These are phyloP conservation scores for Nicotiana obtusifolia DNA, from an alignment of 257 asterid genomes.

Conservation along the genomic window DNA sequence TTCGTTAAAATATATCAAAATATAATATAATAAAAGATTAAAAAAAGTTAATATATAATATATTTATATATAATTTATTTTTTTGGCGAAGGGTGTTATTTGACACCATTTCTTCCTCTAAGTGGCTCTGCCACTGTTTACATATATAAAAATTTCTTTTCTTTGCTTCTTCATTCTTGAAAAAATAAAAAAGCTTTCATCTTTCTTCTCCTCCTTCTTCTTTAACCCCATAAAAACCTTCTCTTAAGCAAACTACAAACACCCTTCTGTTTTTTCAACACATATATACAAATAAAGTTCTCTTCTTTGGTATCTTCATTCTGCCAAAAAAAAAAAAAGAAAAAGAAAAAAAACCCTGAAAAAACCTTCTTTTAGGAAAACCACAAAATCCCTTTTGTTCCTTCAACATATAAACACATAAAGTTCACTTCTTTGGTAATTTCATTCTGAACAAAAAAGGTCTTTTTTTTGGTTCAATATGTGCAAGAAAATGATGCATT, in stretches of 20 bases:
- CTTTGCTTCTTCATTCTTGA: not conserved
- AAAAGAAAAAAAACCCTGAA: no score
- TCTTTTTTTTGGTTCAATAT: not conserved
- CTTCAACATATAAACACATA: not conserved
- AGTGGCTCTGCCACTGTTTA: no score
- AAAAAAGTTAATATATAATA: no score
- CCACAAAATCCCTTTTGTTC: not conserved
- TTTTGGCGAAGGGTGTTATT: no score
- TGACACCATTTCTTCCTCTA: no score
- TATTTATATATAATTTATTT: no score
- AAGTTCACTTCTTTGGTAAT: not conserved
- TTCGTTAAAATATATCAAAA: no score
- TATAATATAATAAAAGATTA: no score
- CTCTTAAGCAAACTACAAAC: not conserved
- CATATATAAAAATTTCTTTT: not conserved
- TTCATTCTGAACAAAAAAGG: not conserved
- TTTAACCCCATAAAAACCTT: not conserved
- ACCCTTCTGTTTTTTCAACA: not conserved
- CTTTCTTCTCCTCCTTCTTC: not conserved
- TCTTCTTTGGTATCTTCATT: not conserved
- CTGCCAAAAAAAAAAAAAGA: not conserved
- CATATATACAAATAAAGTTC: not conserved
- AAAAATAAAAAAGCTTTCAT: not conserved
- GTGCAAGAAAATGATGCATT: constrained; percentile 14
- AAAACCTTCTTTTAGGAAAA: not conserved